Evolutionary conservation across 495 filamentous ascomycete genomes (phyloP).

Genomic region (Entonaema liquescens): DNA sequence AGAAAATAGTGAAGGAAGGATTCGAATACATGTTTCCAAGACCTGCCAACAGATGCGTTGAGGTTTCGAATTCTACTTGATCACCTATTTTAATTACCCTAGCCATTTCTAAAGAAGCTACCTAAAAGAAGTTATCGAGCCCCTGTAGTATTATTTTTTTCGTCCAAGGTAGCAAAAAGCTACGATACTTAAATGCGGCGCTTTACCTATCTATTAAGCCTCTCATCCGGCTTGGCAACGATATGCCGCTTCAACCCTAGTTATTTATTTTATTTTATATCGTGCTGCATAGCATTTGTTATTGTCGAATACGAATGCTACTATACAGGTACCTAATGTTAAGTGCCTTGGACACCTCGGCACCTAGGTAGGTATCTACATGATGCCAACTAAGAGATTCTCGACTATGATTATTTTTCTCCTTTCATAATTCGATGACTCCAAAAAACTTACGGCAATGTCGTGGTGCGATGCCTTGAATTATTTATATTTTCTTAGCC

Average conservation of each 20-base stretch:
- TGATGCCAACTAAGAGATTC: neutral
- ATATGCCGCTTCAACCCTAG: conserved; percentile 5
- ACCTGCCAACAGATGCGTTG: neutral
- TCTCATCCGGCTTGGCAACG: conserved; percentile 4
- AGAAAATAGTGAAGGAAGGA: conserved; percentile 3
- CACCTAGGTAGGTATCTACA: neutral
- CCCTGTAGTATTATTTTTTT: neutral
- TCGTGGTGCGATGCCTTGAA: conserved; percentile 13
- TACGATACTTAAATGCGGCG: neutral
- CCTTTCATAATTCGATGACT: neutral
- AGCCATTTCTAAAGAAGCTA: neutral
- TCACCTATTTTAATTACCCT: neutral
- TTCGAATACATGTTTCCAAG: neutral
- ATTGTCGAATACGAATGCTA: neutral
- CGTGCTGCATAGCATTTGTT: neutral
- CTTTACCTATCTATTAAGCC: conserved; percentile 1
- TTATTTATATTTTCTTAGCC: neutral
- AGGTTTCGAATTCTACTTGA: conserved; percentile 2
- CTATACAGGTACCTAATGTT: neutral
- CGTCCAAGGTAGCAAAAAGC: neutral
- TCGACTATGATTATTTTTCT: neutral
- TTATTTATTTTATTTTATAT: neutral
- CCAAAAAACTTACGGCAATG: conserved; percentile 8
- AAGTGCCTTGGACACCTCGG: too few species aligned
- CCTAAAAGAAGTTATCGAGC: neutral